Base-by-base conservation (phyloP, 1,284 basidiomycete genomes). In the Trametes sp. region DNA sequence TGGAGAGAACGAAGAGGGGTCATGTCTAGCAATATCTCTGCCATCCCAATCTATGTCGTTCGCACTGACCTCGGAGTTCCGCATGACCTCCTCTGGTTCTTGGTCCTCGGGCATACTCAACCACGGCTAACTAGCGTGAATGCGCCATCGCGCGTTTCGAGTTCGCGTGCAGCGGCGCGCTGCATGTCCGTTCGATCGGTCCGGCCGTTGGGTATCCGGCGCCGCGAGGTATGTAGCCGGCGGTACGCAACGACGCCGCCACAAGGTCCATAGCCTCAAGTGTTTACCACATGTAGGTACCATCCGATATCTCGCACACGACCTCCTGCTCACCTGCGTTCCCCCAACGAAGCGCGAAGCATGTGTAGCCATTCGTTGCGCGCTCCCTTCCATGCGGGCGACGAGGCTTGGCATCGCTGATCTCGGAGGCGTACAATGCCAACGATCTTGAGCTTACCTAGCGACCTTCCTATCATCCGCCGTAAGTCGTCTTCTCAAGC, bases 1-100 rank as follows among this genome's bases (percentile, higher is more conserved):
- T 80, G 11, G 85, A 87, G 68, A 73, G 83, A 56, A 67, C 69
- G 14, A 81, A 77, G 63, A 63, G 76, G 42, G 75, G 72, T 5
- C 71, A 75, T 49, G 64, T 51, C 29, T 68, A 67, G 59, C 41
- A n/a, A n/a, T n/a, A 13, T 48, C 28, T 36, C 42, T 24, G 2
- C 24, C 8, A 7, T n/a, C n/a, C n/a, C 29, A 50, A 29, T 52
- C 50, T n/a, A 52, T 23, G 16, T 2, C 6, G 21, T 10, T 3
- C n/a, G n/a, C n/a, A n/a, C n/a, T n/a, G n/a, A n/a, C n/a, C n/a
- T n/a, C n/a, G n/a, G n/a, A n/a, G n/a, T n/a, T n/a, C n/a, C n/a
- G n/a, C n/a, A n/a, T n/a, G n/a, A n/a, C n/a, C n/a, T n/a, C n/a
- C n/a, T n/a, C n/a, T n/a, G n/a, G n/a, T n/a, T n/a, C n/a, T n/a